Evolutionary conservation across 1,284 basidiomycete genomes (phyloP).

Genomic region (Tylopilus sp.): DNA sequence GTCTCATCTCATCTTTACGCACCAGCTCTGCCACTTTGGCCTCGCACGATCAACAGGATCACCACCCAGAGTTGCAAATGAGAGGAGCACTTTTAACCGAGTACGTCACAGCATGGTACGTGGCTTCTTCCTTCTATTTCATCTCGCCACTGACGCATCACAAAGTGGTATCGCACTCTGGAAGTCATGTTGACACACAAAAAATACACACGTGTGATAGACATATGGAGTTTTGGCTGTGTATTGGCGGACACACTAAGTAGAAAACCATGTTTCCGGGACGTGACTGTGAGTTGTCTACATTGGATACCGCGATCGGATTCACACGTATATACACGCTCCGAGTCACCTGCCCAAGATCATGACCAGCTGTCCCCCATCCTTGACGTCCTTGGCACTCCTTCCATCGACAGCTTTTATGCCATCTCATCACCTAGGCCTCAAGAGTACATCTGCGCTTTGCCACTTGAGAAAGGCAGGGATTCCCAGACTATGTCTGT

Average conservation of each 20-base stretch:
- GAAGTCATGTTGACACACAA: slow-evolving; percentile 98
- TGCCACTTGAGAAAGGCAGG: slow-evolving; percentile 91
- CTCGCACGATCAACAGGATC: slow-evolving; percentile 87
- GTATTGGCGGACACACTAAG: slow-evolving; percentile 95
- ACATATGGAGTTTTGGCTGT: slow-evolving; percentile 95
- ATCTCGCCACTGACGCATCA: slow-evolving; percentile 12
- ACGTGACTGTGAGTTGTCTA: slow-evolving; percentile 68
- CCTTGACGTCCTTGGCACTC: slow-evolving; percentile 91
- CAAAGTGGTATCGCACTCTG: slow-evolving; percentile 93
- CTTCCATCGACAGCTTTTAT: slow-evolving; percentile 93
- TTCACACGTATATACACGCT: slow-evolving; percentile 5
- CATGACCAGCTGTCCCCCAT: slow-evolving; percentile 93
- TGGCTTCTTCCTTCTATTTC: not conserved
- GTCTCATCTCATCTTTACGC: slow-evolving; percentile 16
- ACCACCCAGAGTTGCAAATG: slow-evolving; percentile 83
- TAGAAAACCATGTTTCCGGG: slow-evolving; percentile 92
- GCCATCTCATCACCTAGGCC: slow-evolving; percentile 89
- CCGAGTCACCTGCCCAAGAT: slow-evolving; percentile 52
- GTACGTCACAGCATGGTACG: slow-evolving; percentile 88
- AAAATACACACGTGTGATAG: slow-evolving; percentile 93
- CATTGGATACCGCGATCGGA: not conserved
- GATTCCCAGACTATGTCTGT: slow-evolving; percentile 83
- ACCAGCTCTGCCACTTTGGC: slow-evolving; percentile 91
- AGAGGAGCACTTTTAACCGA: slow-evolving; percentile 93
- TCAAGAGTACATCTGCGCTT: slow-evolving; percentile 92